Evolutionary conservation across 164 flowering plant species (phyloP).

Genomic region (Dillenia suffruticosa): DNA sequence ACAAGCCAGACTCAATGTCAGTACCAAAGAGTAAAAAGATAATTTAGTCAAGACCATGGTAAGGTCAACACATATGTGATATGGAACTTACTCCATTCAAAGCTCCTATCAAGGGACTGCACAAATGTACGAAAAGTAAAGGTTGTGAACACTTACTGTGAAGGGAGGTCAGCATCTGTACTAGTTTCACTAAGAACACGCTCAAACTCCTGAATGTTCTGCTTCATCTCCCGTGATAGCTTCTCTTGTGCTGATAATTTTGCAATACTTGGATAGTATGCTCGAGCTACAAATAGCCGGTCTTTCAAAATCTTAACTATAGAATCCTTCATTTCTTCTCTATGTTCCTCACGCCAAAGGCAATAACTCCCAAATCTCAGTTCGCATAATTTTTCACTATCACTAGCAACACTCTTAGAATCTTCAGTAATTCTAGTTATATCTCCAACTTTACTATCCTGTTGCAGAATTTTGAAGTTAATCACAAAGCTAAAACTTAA

Average conservation of each 20-base stretch:
- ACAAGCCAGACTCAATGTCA: too few relatives aligned
- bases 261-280: constrained; percentile 92
- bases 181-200: constrained; percentile 74
- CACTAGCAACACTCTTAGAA: constrained; percentile 22
- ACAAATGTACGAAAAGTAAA: neutral
- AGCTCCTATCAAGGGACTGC: too few relatives aligned
- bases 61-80: too few relatives aligned
- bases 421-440: constrained; percentile 10
- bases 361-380: constrained; percentile 89
- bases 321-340: constrained; percentile 67
- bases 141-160: constrained; percentile 48
- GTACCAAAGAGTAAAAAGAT: too few relatives aligned
- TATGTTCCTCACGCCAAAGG: constrained; percentile 76
- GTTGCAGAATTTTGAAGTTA: constrained; percentile 10
- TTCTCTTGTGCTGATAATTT: constrained; percentile 67
- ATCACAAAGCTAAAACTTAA: neutral
- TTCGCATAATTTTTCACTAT: constrained; percentile 55
- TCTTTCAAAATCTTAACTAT: constrained; percentile 87
- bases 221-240: constrained; percentile 72
- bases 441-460: constrained; percentile 20
- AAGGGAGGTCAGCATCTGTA: constrained; percentile 83
- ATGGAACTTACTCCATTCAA: too few relatives aligned
- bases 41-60: too few relatives aligned
- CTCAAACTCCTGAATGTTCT: constrained; percentile 92
- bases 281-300: constrained; percentile 83